These are phyloP conservation scores for Pseudocercospora fijiensis DNA, from an alignment of 2,329 filamentous ascomycete species.

Conservation along the genomic window DNA sequence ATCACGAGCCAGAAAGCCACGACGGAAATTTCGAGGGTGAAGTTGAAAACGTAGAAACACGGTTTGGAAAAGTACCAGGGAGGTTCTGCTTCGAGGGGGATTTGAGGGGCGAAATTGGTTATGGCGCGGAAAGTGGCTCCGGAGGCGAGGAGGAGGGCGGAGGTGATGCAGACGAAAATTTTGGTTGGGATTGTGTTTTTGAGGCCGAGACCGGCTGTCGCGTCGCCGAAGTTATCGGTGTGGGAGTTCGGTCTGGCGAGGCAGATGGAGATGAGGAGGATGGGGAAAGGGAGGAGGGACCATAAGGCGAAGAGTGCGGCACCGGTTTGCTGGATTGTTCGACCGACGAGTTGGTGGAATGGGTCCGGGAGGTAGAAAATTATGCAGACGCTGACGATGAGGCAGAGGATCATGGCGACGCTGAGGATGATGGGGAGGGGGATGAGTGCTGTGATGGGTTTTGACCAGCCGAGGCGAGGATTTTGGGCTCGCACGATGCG, in stretches of 20 bases:
- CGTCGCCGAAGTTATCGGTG: constrained; percentile 62
- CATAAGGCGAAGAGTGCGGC: constrained; percentile 62
- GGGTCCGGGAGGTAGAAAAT: constrained; percentile 64
- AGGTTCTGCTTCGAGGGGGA: constrained; percentile 43
- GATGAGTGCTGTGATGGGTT: constrained; percentile 53
- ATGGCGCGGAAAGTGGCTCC: constrained; percentile 69
- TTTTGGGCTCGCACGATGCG: constrained; percentile 72
- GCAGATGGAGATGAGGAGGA: constrained; percentile 52
- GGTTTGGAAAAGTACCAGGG: constrained; percentile 70
- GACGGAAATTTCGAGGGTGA: constrained; percentile 68
- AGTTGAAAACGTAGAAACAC: constrained; percentile 79
- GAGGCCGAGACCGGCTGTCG: background rate
- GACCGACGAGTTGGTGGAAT: constrained; percentile 52
- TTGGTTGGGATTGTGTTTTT: constrained; percentile 61
- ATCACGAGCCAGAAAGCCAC: constrained; percentile 64
- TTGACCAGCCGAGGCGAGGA: constrained; percentile 68
- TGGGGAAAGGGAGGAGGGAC: constrained; percentile 65
- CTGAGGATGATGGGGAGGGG: constrained; percentile 60
- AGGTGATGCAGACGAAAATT: constrained; percentile 61
- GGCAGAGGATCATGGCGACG: constrained; percentile 60
- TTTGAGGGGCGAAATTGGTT: constrained; percentile 53
- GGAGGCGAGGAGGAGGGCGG: constrained; percentile 60
- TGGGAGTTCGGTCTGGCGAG: constrained; percentile 37
- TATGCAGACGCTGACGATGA: constrained; percentile 65
- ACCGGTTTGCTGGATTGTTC: constrained; percentile 64